phyloP scores from a whole-genome alignment of 2,329 filamentous ascomycete species.

The Juglanconis oblonga region DNA sequence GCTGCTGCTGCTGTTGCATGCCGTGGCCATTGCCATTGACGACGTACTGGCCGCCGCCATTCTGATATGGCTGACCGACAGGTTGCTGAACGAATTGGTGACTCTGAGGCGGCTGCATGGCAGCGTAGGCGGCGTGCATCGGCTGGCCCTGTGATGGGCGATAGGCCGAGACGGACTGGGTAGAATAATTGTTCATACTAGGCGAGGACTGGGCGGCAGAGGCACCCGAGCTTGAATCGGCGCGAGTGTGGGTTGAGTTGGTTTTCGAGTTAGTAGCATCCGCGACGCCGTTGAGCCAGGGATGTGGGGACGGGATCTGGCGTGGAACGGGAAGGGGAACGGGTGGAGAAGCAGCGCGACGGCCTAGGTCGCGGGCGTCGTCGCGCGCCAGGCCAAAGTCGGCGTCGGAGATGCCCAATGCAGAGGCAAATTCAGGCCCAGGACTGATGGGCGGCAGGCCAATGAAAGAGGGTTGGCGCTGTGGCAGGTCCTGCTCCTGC shows the following conservation, averaged over 20 bases:
- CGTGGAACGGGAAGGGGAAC: background rate
- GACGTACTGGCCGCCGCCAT: conserved; percentile 7
- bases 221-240: background rate
- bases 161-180: conserved; percentile 8
- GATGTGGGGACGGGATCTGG: conserved; percentile 14
- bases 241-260: background rate
- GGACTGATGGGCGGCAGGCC: conserved; percentile 55
- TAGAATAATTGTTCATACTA: conserved; percentile 4
- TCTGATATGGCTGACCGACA: background rate
- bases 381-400: conserved; percentile 30
- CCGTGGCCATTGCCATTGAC: conserved; percentile 1
- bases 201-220: conserved; percentile 4
- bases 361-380: conserved; percentile 16
- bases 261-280: background rate
- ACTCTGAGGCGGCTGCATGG: conserved; percentile 7
- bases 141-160: conserved; percentile 6
- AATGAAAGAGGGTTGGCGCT: conserved; percentile 50
- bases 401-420: conserved; percentile 45
- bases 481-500: conserved; percentile 27
- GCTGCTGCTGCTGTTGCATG: conserved; percentile 6
- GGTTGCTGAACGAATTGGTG: conserved; percentile 2
- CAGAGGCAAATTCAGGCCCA: conserved; percentile 35
- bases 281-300: conserved; percentile 19
- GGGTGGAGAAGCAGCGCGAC: conserved; percentile 12
- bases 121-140: conserved; percentile 14